Conservation (phyloP, 2,329 filamentous ascomycete species). For the Cladosporium sp. region DNA sequence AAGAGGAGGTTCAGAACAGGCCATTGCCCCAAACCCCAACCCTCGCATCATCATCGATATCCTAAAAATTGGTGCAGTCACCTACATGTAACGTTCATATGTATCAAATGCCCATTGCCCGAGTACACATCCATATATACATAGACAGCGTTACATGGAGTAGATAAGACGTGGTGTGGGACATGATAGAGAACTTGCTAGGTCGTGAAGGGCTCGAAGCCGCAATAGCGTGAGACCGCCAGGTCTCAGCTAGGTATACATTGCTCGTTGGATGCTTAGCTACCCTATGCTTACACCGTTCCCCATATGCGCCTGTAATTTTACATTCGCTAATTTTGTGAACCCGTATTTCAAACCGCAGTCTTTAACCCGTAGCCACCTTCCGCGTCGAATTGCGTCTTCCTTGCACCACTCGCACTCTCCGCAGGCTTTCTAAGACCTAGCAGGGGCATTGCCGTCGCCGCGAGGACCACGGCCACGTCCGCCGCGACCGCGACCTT, state of each 20-base stretch:
- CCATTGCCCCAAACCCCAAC: no score
- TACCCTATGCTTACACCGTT: slow-evolving; percentile 8
- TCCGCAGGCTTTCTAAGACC: not conserved
- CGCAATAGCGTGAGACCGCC: not conserved
- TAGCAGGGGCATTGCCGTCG: slow-evolving; percentile 7
- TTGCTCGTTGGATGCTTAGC: slow-evolving; percentile 5
- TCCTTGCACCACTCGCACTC: not conserved
- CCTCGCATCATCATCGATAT: no score
- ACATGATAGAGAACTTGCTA: no score
- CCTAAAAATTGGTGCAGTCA: no score
- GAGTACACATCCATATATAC: no score
- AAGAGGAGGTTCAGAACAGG: no score
- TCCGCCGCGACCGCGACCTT: slow-evolving; percentile 19
- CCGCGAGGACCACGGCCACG: slow-evolving; percentile 19
- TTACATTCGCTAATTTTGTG: slow-evolving; percentile 7
- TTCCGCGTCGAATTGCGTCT: not conserved
- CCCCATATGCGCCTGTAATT: slow-evolving; percentile 8
- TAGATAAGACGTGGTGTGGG: no score
- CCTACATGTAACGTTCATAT: no score
- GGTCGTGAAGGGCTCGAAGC: not conserved
- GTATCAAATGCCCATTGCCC: no score
- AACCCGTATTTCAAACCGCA: not conserved
- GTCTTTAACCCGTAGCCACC: not conserved
- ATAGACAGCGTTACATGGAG: no score
- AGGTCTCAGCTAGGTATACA: slow-evolving; percentile 1